Evolutionary conservation across 345 rosid genomes (phyloP), one percentile per base, ranked within the genome.

Genomic region (Raphanus raphanistrum): DNA sequence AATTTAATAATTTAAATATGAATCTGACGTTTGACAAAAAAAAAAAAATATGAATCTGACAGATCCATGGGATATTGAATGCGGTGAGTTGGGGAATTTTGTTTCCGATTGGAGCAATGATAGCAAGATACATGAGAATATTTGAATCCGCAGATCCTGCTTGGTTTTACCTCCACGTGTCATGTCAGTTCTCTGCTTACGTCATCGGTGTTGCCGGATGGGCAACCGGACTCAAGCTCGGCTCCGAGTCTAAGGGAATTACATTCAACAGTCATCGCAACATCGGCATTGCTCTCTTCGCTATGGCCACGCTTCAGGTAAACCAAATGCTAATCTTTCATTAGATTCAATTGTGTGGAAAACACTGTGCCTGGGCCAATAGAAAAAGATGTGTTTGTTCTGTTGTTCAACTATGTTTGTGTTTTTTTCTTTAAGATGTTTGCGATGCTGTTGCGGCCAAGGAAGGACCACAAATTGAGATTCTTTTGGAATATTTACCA

Each of bases 401-500:
- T 66, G 55, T 66, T 66, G 15, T 54, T 71, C 55, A 75, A 52
- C 31, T 25, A 48, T 71, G 29, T 5, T 28, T 71, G 38, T 36
- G 75, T 71, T 57, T 72, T 64, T 48, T 8, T 21, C 21, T 33
- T 67, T 5, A 76, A 90, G 98, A 81, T 92, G 15, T 94, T 94
- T 66, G 98, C 98, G 0, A 63, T 94, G 90, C 82, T 91, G 70
- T 73, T 92, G 66, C 81, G 98, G 71, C 98, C 98, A 0, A 84
- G 82, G 68, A 94, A 94, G 90, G 97, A 94, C 83, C 93, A 91
- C 90, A 94, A 94, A 76, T 88, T 57, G 41, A 67, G 97, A 66
- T 68, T 80, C 71, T 79, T 88, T 84, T 94, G 98, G 98, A 92
- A 91, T 67, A 74, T 94, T 67, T 94, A 94, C 73, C 98, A 94